Conservation (phyloP, 2,329 filamentous ascomycete species). For the Phaeosphaeriaceae sp. region DNA sequence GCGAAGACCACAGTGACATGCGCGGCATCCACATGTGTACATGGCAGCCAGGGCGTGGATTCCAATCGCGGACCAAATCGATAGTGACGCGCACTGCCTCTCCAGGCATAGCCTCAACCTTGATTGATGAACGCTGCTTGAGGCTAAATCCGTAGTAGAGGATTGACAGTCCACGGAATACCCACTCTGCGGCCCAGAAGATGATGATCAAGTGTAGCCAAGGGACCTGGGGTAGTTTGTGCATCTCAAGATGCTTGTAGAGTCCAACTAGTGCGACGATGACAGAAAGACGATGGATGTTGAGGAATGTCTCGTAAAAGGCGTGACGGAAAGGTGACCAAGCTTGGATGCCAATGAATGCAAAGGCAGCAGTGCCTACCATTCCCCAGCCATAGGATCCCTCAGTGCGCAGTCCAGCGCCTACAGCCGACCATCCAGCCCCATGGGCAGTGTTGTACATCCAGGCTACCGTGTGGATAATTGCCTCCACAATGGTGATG, state of each 20-base stretch:
- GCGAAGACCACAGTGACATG: conserved; percentile 51
- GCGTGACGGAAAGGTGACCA: conserved; percentile 85
- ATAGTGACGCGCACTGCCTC: conserved; percentile 68
- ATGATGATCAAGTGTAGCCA: conserved; percentile 76
- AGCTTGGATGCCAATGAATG: conserved; percentile 71
- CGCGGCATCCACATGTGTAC: conserved; percentile 66
- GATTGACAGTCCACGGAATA: conserved; percentile 56
- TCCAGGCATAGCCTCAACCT: conserved; percentile 64
- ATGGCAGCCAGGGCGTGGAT: conserved; percentile 63
- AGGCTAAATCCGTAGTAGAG: conserved; percentile 61
- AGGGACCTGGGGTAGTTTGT: conserved; percentile 70
- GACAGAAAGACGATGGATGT: conserved; percentile 79
- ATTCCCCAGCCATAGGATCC: conserved; percentile 71
- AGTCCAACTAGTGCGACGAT: conserved; percentile 71
- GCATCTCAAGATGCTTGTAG: conserved; percentile 77
- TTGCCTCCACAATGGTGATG: conserved; percentile 70
- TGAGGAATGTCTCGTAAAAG: conserved; percentile 97
- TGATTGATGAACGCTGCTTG: conserved; percentile 58
- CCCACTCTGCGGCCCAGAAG: conserved; percentile 76
- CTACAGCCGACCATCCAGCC: conserved; percentile 66
- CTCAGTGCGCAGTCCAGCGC: conserved; percentile 60
- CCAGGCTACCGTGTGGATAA: conserved; percentile 77
- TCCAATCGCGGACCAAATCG: conserved; percentile 61
- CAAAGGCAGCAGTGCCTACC: conserved; percentile 65
- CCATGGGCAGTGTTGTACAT: conserved; percentile 67